These are phyloP conservation scores for Veloboletus limbatus DNA, from an alignment of 1,284 basidiomycete species.

Conservation along the genomic window DNA sequence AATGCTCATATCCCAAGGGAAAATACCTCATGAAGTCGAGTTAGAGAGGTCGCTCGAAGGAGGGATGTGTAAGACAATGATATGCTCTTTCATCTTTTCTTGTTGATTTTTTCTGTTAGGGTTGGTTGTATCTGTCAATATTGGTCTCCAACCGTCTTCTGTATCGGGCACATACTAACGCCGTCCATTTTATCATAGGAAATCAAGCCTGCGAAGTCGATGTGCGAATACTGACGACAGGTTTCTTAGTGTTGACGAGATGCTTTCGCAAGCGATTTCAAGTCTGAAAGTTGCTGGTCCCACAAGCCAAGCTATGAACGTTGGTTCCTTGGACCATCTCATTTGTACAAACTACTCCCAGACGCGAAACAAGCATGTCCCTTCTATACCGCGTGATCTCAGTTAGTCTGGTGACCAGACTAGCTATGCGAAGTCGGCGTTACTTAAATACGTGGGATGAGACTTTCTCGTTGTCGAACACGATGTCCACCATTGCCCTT, in stretches of 20 bases:
- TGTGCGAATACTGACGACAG: conserved; percentile 42
- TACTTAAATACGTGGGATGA: too few relatives aligned
- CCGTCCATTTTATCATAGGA: conserved; percentile 40
- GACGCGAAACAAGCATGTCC: background rate
- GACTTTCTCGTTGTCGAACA: background rate
- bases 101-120: conserved; percentile 39
- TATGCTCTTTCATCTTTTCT: background rate
- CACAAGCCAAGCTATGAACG: conserved; percentile 46
- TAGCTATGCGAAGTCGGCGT: too few relatives aligned
- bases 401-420: too few relatives aligned
- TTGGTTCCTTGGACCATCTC: background rate
- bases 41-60: conserved; percentile 61
- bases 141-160: conserved; percentile 28
- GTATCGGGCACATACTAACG: conserved; percentile 2
- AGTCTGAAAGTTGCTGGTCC: conserved; percentile 38
- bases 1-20: conserved; percentile 59
- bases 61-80: conserved; percentile 48
- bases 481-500: conserved; percentile 10
- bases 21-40: conserved; percentile 75
- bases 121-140: conserved; percentile 74
- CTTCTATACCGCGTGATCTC: background rate
- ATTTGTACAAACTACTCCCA: background rate
- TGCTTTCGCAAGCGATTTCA: conserved; percentile 56
- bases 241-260: conserved; percentile 59
- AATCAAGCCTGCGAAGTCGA: conserved; percentile 77